Base-by-base conservation (phyloP, 306 rosid genomes). In the Prunus mira region DNA sequence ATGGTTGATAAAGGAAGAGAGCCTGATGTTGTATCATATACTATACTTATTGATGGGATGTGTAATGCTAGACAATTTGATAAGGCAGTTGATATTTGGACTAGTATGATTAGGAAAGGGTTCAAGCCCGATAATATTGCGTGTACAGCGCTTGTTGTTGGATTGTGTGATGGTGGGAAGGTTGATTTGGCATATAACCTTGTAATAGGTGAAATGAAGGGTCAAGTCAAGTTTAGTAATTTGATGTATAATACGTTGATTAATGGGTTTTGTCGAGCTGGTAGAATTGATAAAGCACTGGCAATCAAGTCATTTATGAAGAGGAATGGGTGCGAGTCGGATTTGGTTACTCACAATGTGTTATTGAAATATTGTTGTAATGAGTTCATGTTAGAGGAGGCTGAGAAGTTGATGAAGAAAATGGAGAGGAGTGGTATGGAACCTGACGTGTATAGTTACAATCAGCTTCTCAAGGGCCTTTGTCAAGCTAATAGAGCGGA, bases 131-230 rank as follows among this genome's bases (percentile, higher is more conserved):
- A 94, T 86, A 62, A n/a, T 20, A 85, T 86, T 69, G 89, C 88
- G 0, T 89, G 96, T 45, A 84, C 84, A 0, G 91, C 89, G 2
- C 87, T 94, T 61, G 97, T 94, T 62, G 65, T 87, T 72, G 98
- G 96, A n/a, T 83, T 94, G 84, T 92, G 91, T 75, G 56, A 82
- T 58, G 93, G 91, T 56, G 88, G 91, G 43, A 86, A 89, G 76
- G 96, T 94, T 78, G 91, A 92, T 77, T 94, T 92, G 86, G 97
- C 96, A 3, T 94, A 94, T 83, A 93, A 94, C 64, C 95, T 94
- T 73, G 78, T 80, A 6, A 83, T 90, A 51, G 93, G 81, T 32
- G 88, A 78, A 71, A 82, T 89, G 57, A 91, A 87, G 78, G 86
- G 83, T 71, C 85, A 86, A 9, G 76, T 87, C 14, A 66, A 83